Evolutionary conservation across 257 asterid genomes (phyloP), one percentile per base, ranked within the genome.

Genomic region (Fraxinus anomala): DNA sequence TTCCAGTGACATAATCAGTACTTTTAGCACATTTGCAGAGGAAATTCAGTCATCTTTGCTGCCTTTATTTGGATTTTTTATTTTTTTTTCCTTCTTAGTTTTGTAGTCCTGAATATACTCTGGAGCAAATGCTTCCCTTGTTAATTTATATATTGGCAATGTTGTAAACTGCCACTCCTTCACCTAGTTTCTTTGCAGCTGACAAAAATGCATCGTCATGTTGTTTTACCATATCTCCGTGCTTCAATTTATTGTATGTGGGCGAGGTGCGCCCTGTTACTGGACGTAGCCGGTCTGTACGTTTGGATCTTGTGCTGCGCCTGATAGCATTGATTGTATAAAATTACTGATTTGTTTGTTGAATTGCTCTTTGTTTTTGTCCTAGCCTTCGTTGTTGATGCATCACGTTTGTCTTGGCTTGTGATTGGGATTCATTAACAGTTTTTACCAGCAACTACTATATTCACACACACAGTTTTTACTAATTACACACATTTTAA

Each of bases 41-140:
- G 49, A 42, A 78, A 70, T 81, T 79, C 77, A 76, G 74, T 72
- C 79, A 72, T 70, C 72, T 81, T 77, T 30, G 84, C 79, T 78
- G 23, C 80, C 74, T 77, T 78, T 78, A 26, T 42, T 81, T 87
- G 84, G 77, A 70, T 74, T 79, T 83, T 70, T 74, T 24, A 26
- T 5, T 21, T 81, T 81, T 81, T 42, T 8, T 44, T 12, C 19
- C 81, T 73, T 47, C 78, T 75, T 83, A 76, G 85, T 74, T 59
- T 40, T 72, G 78, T 69, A 75, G 79, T 76, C 78, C 68, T 82
- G 47, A 39, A 77, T 51, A 73, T 68, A 56, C 76, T 78, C 71
- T 13, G 86, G 79, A 79, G 91, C 89, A 74, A 87, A 86, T 79
- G 91, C 94, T 85, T 80, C 89, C 24, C 72, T 74, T 26, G 69